phyloP scores from a whole-genome alignment of 495 filamentous ascomycete species.

The Parathielavia hyrcaniae region DNA sequence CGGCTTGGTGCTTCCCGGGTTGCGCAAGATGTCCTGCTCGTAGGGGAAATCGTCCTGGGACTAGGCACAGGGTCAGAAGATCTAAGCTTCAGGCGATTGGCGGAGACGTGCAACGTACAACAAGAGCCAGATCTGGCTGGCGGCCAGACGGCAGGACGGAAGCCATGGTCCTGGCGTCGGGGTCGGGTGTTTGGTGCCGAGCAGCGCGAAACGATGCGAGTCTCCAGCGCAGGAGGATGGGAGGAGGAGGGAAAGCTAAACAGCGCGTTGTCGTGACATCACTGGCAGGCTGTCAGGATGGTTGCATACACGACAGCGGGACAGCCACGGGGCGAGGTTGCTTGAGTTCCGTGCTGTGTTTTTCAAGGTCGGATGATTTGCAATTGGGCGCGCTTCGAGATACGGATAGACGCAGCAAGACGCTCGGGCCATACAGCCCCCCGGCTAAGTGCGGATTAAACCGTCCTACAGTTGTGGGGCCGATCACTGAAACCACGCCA shows the following conservation, averaged over 20 bases:
- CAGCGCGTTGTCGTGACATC: conserved; percentile 31
- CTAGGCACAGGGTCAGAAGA: conserved; percentile 35
- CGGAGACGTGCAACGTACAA: conserved; percentile 52
- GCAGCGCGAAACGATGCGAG: conserved; percentile 13
- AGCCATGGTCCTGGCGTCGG: conserved; percentile 25
- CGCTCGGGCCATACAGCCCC: conserved; percentile 11
- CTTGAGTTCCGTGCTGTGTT: conserved; percentile 23
- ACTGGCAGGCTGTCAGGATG: conserved; percentile 23
- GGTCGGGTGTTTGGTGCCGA: conserved; percentile 1
- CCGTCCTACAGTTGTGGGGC: conserved; percentile 15
- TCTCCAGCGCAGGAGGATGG: conserved; percentile 12
- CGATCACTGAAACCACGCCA: background rate
- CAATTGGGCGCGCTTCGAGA: conserved; percentile 21
- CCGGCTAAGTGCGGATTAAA: background rate
- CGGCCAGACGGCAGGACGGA: conserved; percentile 29
- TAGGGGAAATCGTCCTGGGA: conserved; percentile 86
- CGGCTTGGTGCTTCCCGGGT: conserved; percentile 81
- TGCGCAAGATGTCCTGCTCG: conserved; percentile 89
- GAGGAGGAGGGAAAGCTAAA: conserved; percentile 6
- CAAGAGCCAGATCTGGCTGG: conserved; percentile 63
- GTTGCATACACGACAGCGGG: conserved; percentile 25
- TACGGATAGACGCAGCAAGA: conserved; percentile 1
- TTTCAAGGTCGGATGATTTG: conserved; percentile 19
- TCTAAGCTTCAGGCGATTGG: background rate
- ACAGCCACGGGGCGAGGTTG: conserved; percentile 17